Conservation (phyloP, 2,329 filamentous ascomycete genomes). For the Colletotrichum viniferum region DNA sequence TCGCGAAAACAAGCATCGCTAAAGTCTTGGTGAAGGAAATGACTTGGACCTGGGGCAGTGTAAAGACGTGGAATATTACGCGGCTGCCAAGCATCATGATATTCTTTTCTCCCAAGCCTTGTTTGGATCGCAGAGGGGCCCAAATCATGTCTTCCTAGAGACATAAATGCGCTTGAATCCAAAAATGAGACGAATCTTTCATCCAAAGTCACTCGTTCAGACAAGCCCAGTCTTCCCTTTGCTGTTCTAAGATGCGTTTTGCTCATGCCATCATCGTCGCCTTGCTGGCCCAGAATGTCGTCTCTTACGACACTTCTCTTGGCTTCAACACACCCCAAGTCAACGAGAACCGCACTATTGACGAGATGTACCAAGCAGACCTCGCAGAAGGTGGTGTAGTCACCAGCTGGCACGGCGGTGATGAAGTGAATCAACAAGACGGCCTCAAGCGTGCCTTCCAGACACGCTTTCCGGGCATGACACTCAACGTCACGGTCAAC, state of each 20-base stretch:
- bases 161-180: neutral
- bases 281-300: neutral
- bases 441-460: slow-evolving; percentile 48
- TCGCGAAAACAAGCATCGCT: neutral
- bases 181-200: neutral
- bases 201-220: neutral
- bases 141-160: neutral
- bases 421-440: slow-evolving; percentile 44
- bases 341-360: slow-evolving; percentile 50
- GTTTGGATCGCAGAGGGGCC: neutral
- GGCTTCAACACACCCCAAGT: slow-evolving; percentile 15
- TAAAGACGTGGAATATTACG: neutral
- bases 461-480: slow-evolving; percentile 50
- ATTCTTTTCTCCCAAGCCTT: neutral
- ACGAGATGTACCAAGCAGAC: slow-evolving; percentile 55
- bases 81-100: neutral
- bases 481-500: slow-evolving; percentile 58
- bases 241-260: neutral
- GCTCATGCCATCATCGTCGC: neutral
- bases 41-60: neutral
- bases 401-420: slow-evolving; percentile 54
- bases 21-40: neutral
- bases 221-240: neutral
- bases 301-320: neutral
- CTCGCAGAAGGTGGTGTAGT: slow-evolving; percentile 50